Evolutionary conservation across 2,329 filamentous ascomycete genomes (phyloP).

Genomic region (Stagonosporopsis vannaccii): DNA sequence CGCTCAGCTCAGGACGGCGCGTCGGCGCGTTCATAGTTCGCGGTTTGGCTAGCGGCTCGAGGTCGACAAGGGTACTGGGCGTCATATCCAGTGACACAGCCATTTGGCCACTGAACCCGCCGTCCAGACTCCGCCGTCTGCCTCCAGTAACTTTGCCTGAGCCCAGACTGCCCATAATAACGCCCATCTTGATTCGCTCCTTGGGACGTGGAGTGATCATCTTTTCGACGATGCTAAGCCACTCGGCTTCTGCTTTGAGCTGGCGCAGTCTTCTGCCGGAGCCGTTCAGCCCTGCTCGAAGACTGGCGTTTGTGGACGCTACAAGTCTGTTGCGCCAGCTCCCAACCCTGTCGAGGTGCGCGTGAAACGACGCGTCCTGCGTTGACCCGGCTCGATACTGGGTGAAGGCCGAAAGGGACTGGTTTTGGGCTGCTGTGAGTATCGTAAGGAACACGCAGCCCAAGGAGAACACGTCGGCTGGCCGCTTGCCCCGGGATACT

Average conservation of each 20-base stretch:
- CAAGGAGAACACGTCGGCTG: conserved; percentile 50
- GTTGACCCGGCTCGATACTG: conserved; percentile 45
- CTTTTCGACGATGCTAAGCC: conserved; percentile 47
- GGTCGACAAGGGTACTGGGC: conserved; percentile 25
- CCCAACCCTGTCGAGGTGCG: conserved; percentile 47
- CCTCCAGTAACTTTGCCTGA: conserved; percentile 38
- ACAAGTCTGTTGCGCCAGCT: conserved; percentile 44
- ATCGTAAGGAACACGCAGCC: conserved; percentile 52
- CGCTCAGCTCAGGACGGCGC: conserved; percentile 42
- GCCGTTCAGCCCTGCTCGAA: conserved; percentile 39
- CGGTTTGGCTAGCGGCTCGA: conserved; percentile 13
- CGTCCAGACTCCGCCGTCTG: conserved; percentile 46
- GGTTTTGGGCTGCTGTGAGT: conserved; percentile 48
- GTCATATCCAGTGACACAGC: conserved; percentile 28
- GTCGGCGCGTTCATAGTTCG: background rate
- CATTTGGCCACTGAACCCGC: conserved; percentile 42
- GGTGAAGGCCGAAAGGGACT: conserved; percentile 43
- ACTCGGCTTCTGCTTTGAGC: conserved; percentile 43
- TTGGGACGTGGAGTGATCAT: conserved; percentile 46
- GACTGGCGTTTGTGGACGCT: conserved; percentile 40
- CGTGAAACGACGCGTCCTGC: conserved; percentile 50
- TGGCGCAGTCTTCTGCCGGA: conserved; percentile 43
- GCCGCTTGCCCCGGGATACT: conserved; percentile 46
- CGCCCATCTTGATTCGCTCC: conserved; percentile 45
- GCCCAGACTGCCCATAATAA: conserved; percentile 38